Conservation (phyloP, 192 early-diverging fungal genomes). For the Backusella liffmaniae region DNA sequence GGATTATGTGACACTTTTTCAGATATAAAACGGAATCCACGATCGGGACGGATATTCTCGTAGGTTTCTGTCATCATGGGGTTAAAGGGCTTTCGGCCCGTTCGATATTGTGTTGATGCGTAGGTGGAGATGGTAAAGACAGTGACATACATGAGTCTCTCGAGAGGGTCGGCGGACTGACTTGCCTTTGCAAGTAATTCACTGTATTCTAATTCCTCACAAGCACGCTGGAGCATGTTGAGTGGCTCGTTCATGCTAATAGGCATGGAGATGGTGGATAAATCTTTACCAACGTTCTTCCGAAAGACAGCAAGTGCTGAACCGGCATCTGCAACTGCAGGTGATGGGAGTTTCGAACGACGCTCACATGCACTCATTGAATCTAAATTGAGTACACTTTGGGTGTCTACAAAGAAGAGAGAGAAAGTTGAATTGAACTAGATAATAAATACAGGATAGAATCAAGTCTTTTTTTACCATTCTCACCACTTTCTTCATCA, state of each 20-base stretch:
- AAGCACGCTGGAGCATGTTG: slow-evolving; percentile 89
- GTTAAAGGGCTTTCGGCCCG: slow-evolving; percentile 94
- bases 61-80: slow-evolving; percentile 98
- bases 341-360: slow-evolving; percentile 73
- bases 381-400: slow-evolving; percentile 9
- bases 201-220: slow-evolving; percentile 92
- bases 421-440: neutral
- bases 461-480: slow-evolving; percentile 16
- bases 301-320: slow-evolving; percentile 84
- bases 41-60: slow-evolving; percentile 82
- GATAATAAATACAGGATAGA: neutral
- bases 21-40: slow-evolving; percentile 87
- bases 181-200: slow-evolving; percentile 80
- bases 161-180: slow-evolving; percentile 58
- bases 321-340: slow-evolving; percentile 75
- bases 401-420: neutral
- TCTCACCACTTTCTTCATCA: slow-evolving; percentile 46
- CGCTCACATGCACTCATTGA: slow-evolving; percentile 35
- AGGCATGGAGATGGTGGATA: slow-evolving; percentile 97
- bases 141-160: slow-evolving; percentile 78
- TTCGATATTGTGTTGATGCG: slow-evolving; percentile 80
- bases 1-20: slow-evolving; percentile 98
- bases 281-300: slow-evolving; percentile 96
- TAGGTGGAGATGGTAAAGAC: slow-evolving; percentile 88
- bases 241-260: slow-evolving; percentile 95